Conservation (phyloP, 177 flowering plant species). For the Vitis hybrid region DNA sequence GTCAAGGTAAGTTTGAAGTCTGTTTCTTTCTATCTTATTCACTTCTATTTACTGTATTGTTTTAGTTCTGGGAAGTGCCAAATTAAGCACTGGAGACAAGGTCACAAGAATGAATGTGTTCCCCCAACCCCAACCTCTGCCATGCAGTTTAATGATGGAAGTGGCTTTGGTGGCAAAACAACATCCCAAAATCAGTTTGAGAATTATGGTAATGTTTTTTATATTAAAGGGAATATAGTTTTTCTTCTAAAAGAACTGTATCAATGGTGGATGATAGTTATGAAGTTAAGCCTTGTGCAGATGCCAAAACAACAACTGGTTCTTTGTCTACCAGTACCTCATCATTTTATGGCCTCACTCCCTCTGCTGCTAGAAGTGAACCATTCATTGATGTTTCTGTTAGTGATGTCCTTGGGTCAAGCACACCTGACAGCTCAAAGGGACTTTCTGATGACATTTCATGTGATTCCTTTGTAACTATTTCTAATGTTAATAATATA, state of each 20-base stretch:
- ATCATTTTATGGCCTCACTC: conserved; percentile 9
- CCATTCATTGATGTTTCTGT: conserved; percentile 19
- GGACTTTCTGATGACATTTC: conserved; percentile 15
- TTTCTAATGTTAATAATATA: conserved; percentile 14
- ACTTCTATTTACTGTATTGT: conserved; percentile 5
- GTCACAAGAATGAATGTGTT: conserved; percentile 61
- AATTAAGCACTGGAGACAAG: conserved; percentile 88
- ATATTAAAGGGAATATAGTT: conserved; percentile 12
- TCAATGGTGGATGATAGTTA: conserved; percentile 19
- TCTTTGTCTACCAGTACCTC: conserved; percentile 17
- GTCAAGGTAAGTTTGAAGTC: not conserved
- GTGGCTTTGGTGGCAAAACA: conserved; percentile 14
- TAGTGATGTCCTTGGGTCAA: conserved; percentile 8
- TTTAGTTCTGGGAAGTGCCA: conserved; percentile 91
- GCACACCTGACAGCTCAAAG: conserved; percentile 12
- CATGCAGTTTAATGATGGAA: conserved; percentile 14
- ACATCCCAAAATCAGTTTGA: conserved; percentile 22
- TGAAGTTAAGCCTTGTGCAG: conserved; percentile 11
- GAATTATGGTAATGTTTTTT: conserved; percentile 13
- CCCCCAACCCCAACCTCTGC: conserved; percentile 2
- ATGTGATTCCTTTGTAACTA: conserved; percentile 12
- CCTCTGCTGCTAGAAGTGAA: conserved; percentile 12
- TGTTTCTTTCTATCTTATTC: not conserved
- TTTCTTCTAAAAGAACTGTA: conserved; percentile 9
- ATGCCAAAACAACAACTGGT: conserved; percentile 12